Conservation (phyloP, 768 basidiomycete genomes). For the Lactarius evosmus region DNA sequence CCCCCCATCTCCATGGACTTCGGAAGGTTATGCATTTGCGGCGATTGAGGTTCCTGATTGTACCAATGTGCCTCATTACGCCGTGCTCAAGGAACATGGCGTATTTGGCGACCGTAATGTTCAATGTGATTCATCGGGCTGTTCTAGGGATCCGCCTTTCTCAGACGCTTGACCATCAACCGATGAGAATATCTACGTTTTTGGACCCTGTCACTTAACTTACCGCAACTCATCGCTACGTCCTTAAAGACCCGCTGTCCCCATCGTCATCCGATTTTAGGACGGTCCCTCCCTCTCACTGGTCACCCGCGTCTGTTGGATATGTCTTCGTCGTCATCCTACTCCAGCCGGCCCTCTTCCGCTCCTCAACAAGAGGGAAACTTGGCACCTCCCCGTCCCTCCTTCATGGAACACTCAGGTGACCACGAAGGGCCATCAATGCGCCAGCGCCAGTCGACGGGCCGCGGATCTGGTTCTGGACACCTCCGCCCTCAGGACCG, state of each 20-base stretch:
- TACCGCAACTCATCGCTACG: neutral
- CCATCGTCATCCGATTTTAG: neutral
- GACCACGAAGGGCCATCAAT: slow-evolving; percentile 7
- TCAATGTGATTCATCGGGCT: slow-evolving; percentile 9
- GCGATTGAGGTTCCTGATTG: slow-evolving; percentile 15
- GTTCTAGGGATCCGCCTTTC: slow-evolving; percentile 2
- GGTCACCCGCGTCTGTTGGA: neutral
- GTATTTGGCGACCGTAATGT: slow-evolving; percentile 12
- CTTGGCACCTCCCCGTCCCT: slow-evolving; percentile 22
- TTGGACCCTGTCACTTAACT: neutral
- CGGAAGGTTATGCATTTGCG: slow-evolving; percentile 22
- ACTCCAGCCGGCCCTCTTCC: neutral
- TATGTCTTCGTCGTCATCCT: slow-evolving; percentile 11
- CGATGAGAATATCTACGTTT: slow-evolving; percentile 7
- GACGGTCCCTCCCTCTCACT: neutral
- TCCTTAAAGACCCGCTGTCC: slow-evolving; percentile 19
- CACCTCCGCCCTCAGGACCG: slow-evolving; percentile 21
- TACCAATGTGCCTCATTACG: slow-evolving; percentile 1
- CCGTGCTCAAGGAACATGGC: slow-evolving; percentile 13
- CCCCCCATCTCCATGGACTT: slow-evolving; percentile 21
- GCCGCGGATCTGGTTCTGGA: slow-evolving; percentile 15
- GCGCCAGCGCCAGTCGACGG: slow-evolving; percentile 3
- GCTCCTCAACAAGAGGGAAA: slow-evolving; percentile 1
- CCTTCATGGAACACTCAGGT: slow-evolving; percentile 11
- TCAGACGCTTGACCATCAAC: slow-evolving; percentile 2